phyloP scores from a whole-genome alignment of 2,329 filamentous ascomycete species.

The Alternaria sp. region DNA sequence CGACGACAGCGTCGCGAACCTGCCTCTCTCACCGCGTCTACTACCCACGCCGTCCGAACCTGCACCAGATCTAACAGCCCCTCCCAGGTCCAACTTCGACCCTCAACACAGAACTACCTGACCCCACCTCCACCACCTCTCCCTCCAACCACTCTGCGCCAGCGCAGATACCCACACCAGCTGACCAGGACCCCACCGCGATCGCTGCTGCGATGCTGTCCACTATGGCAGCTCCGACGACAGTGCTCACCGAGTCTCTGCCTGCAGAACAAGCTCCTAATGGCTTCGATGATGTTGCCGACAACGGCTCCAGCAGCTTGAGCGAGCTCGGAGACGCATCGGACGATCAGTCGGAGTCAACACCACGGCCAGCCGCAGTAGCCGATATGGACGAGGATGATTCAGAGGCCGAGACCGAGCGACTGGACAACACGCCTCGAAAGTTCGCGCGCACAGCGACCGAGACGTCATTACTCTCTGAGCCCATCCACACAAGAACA shows the following conservation, averaged over 20 bases:
- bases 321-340: slow-evolving; percentile 88
- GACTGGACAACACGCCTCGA: slow-evolving; percentile 85
- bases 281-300: slow-evolving; percentile 59
- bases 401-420: slow-evolving; percentile 92
- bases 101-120: slow-evolving; percentile 16
- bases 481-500: slow-evolving; percentile 41
- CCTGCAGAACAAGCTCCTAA: slow-evolving; percentile 15
- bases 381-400: slow-evolving; percentile 62
- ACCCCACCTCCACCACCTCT: slow-evolving; percentile 49
- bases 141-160: slow-evolving; percentile 49
- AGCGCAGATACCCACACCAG: slow-evolving; percentile 19
- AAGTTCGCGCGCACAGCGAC: slow-evolving; percentile 56
- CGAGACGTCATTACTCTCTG: slow-evolving; percentile 43
- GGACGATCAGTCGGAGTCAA: slow-evolving; percentile 58
- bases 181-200: slow-evolving; percentile 15
- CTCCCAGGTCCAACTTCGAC: slow-evolving; percentile 20
- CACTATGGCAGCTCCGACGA: slow-evolving; percentile 29
- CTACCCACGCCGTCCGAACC: background rate
- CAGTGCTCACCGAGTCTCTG: slow-evolving; percentile 23
- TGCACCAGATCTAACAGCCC: slow-evolving; percentile 5
- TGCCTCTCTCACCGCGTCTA: slow-evolving; percentile 5
- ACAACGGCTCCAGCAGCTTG: slow-evolving; percentile 77
- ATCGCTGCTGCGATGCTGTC: slow-evolving; percentile 31
- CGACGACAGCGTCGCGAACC: slow-evolving; percentile 18
- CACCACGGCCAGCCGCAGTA: slow-evolving; percentile 30